Base-by-base conservation (phyloP, 768 basidiomycete species). In the Tricholoma sp. region DNA sequence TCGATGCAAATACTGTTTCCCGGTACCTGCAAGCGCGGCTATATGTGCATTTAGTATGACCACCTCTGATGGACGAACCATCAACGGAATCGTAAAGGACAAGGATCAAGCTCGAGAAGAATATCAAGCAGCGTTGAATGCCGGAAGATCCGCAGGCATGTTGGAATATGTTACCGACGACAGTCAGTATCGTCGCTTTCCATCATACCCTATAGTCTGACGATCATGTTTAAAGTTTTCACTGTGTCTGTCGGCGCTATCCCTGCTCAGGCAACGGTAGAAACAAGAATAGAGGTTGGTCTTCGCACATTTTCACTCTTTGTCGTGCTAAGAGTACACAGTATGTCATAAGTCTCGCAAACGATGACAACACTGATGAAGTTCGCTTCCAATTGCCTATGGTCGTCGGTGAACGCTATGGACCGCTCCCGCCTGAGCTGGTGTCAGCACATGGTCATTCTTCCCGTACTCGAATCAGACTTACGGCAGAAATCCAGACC, bases 371-470 rank as follows among this genome's bases (percentile, higher is more conserved):
- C 24, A 56, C 58, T 15, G 76, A 84, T 55, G 72, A 77, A 47
- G 64, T 84, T n/a, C 76, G 83, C 7, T 74, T 86, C n/a, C 76
- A 80, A 53, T 73, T 86, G 12, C 82, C 85, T 0, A 70, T 75
- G 59, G 61, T 70, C 47, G 67, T 85, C 4, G 81, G 80, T 0
- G 58, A 75, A 37, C 80, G 85, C 6, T 86, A 83, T 58, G 84
- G 84, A 1, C 61, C 66, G 4, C 68, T 68, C 10, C 78, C 81
- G n/a, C 44, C 63, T 0, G 76, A 67, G 7, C 68, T 82, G 17
- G 57, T 62, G 6, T 60, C 64, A 18, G 64, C 76, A 0, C 60
- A 67, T 9, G 50, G 71, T 24, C 68, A 70, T 0, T 54, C 68
- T 4, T 50, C 61, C 0, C 58, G 56, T 0, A 77, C 80, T 1